phyloP scores from a whole-genome alignment of 2,329 filamentous ascomycete species.

The Aureobasidium sp. region DNA sequence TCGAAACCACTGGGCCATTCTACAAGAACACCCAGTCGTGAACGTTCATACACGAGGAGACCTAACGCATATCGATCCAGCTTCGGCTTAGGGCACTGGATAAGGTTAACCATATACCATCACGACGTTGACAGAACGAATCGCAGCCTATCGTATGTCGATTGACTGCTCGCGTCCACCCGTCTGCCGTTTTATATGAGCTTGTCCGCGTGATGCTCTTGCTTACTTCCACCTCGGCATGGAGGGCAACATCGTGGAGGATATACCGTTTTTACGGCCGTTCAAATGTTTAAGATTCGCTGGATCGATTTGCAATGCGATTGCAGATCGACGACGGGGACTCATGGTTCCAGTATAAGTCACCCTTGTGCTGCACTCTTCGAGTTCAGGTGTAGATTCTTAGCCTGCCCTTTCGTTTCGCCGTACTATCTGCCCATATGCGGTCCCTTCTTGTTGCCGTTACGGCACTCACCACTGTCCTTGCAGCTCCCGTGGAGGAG shows the following conservation, averaged over 20 bases:
- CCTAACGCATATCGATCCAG: background rate
- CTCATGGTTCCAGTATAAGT: background rate
- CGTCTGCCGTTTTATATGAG: background rate
- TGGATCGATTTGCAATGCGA: background rate
- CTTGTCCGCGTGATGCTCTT: background rate
- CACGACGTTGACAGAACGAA: conserved; percentile 1
- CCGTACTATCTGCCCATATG: background rate
- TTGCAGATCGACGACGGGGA: background rate
- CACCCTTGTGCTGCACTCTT: background rate
- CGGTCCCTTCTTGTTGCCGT: background rate
- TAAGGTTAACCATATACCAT: background rate
- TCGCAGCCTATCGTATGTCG: background rate
- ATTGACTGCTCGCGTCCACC: background rate
- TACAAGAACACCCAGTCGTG: background rate
- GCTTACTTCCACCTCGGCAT: background rate
- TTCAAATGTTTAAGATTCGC: background rate
- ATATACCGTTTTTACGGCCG: conserved; percentile 2
- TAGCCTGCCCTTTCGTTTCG: background rate
- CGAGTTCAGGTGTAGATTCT: background rate
- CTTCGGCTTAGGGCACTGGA: background rate
- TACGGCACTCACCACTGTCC: conserved; percentile 9
- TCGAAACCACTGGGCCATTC: background rate
- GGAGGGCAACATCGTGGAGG: background rate
- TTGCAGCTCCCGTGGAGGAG: conserved; percentile 11
- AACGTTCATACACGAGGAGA: background rate